phyloP scores from a whole-genome alignment of 2,329 filamentous ascomycete genomes.

The Ceratocystis colombiana region DNA sequence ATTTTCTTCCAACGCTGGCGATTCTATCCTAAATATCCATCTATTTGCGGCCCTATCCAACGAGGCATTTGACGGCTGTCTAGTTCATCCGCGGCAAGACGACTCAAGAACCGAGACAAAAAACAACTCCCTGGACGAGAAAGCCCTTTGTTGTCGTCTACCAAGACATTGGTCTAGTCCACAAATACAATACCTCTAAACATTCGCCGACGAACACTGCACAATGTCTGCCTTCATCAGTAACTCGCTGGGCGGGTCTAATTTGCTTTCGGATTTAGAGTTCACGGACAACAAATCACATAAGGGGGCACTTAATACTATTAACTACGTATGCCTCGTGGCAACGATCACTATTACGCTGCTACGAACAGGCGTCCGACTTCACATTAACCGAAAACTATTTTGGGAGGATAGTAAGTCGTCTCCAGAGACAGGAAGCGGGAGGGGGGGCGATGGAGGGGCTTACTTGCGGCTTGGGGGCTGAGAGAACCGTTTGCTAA shows the following conservation, averaged over 20 bases:
- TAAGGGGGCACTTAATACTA: not conserved
- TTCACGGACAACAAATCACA: conserved; percentile 17
- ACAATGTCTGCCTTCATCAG: conserved; percentile 13
- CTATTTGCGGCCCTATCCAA: no score
- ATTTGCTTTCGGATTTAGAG: conserved; percentile 15
- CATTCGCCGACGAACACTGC: not conserved
- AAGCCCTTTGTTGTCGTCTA: no score
- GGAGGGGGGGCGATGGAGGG: no score
- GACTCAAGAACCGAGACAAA: no score
- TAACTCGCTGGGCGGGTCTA: not conserved
- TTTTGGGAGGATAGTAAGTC: conserved; percentile 25
- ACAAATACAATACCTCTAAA: not conserved
- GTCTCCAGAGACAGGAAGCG: not conserved
- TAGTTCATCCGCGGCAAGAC: no score
- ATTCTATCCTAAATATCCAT: no score
- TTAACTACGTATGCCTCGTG: conserved; percentile 7
- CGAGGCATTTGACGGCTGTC: no score
- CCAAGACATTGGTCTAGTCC: no score
- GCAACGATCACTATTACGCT: conserved; percentile 16
- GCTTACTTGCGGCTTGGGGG: not conserved
- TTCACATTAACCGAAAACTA: conserved; percentile 15
- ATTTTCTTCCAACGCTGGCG: no score
- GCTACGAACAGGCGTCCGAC: conserved; percentile 20
- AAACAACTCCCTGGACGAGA: no score
- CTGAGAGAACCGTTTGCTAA: not conserved